Base-by-base conservation (phyloP, 768 basidiomycete genomes). In the Tylopilus sp. region DNA sequence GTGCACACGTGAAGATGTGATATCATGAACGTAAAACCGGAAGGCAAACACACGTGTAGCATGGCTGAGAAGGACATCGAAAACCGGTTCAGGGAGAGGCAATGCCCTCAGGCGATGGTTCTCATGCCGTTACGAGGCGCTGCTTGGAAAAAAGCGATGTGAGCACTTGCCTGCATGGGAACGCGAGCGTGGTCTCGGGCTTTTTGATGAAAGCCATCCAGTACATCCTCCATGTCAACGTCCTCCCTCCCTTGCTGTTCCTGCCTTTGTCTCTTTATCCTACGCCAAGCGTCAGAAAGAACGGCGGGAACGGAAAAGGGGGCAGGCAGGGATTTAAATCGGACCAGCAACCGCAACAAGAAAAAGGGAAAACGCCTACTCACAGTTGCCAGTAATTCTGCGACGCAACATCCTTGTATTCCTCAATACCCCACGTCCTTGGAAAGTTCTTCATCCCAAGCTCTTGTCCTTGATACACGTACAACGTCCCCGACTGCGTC, bases 401-500 rank as follows among this genome's bases (percentile, higher is more conserved):
- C 4, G 80, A 73, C 31, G 81, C 81, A 36, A 85, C 76, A 47
- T 88, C 88, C 60, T 83, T 83, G 67, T 88, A 90, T 59, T 86
- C 84, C 50, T 86, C 82, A 21, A 86, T 73, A 1, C 78, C 79
- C 86, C 86, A 90, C 15, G 67, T 60, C 43, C 72, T 61, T 17
- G 83, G 82, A 55, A 84, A 80, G 50, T 85, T 85, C 65, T 75
- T 79, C 64, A 85, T 69, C 0, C 81, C 87, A 0, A 90, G 74
- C 61, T 90, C 89, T 64, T 89, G 75, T 6, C 86, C 88, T 69
- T 90, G 85, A 62, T 83, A 90, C 11, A 91, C 72, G 63, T 82
- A 90, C 53, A 83, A 67, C 18, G 87, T 87, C 6, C 88, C 87
- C 8, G 75, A 71, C 38, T 84, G 81, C 1, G 81, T 78, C 31